Evolutionary conservation across 2,329 filamentous ascomycete species (phyloP), one percentile per base, ranked within the genome.

Genomic region (Harringtonia aguacate): DNA sequence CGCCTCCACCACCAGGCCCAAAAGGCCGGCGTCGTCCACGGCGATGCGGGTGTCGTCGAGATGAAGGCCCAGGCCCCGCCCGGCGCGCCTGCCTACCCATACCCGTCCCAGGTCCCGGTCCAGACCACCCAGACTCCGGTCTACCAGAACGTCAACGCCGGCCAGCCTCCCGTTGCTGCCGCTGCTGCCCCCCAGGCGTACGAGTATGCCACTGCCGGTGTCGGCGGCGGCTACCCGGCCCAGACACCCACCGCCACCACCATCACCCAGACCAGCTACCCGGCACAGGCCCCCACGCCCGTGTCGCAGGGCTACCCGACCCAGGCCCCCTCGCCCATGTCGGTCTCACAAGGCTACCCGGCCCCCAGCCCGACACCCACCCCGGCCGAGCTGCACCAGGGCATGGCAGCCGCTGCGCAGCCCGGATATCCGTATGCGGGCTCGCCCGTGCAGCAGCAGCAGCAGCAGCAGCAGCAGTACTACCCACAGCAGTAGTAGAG

Each of bases 41-140:
- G 54, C 49, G 53, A 53, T 36, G 47, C 43, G 17, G 54, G 49
- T 4, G 46, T 53, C 40, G 48, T 56, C 45, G 58, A 60, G 53
- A 54, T 56, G 53, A 58, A 56, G 39, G 49, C 45, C 9, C 56
- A 58, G 39, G 17, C 17, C 27, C 46, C 41, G 39, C 44, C 44
- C 9, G 36, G 12, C 7, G 38, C 28, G 3, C 21, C 28, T 17
- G 37, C 27, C 24, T 27, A 27, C 24, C 7, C 24, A 6, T 27
- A 27, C 24, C 24, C 24, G 24, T 33, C 30, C 13, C 46, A 44
- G 34, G 35, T n/a, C 34, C 44, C 44, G 30, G 33, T 22, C 35
- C 41, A 39, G 24, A 35, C 48, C 29, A 30, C 28, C 9, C 40
- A 36, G 20, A 28, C 30, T 17, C 22, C 43, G 8, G 22, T 24